These are phyloP conservation scores for Chenopodium berlandieri DNA, from an alignment of 148 eudicot species.

Conservation along the genomic window DNA sequence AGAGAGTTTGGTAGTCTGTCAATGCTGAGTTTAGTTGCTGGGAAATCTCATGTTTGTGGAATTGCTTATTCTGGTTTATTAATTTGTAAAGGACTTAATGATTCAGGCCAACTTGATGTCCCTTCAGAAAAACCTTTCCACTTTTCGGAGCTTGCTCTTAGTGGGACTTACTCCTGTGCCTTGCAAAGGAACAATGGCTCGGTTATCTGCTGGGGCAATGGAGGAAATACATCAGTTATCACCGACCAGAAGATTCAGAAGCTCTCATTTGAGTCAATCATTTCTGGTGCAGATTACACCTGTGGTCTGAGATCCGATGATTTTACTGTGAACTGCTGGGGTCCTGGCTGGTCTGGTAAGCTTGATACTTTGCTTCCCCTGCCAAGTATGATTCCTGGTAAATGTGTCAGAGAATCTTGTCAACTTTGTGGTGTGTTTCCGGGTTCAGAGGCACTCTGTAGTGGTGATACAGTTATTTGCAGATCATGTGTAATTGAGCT, in stretches of 20 bases:
- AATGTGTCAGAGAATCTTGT: constrained; percentile 42
- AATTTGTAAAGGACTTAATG: constrained; percentile 52
- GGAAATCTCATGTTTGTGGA: constrained; percentile 61
- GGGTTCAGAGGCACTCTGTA: constrained; percentile 42
- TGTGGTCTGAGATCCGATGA: constrained; percentile 47
- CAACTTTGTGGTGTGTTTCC: constrained; percentile 42
- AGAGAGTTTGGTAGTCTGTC: constrained; percentile 38
- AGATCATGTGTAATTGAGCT: constrained; percentile 35
- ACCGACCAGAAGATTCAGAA: constrained; percentile 9
- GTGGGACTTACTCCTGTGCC: constrained; percentile 48
- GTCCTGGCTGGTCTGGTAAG: constrained; percentile 45
- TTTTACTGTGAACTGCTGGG: constrained; percentile 51
- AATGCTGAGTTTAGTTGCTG: constrained; percentile 51
- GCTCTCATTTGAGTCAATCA: constrained; percentile 42
- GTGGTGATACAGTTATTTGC: constrained; percentile 38
- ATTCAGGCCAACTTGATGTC: constrained; percentile 39
- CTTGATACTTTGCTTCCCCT: constrained; percentile 27
- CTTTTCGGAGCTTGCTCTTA: constrained; percentile 45
- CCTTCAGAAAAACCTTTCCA: constrained; percentile 34
- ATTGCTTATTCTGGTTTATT: constrained; percentile 38
- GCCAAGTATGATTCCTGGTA: constrained; percentile 46
- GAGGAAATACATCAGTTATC: constrained; percentile 14
- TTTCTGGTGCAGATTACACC: constrained; percentile 43
- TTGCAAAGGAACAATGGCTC: constrained; percentile 36
- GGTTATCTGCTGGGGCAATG: constrained; percentile 58